These are phyloP conservation scores for Ganoderma sp. DNA, from an alignment of 1,284 basidiomycete species.

Conservation along the genomic window DNA sequence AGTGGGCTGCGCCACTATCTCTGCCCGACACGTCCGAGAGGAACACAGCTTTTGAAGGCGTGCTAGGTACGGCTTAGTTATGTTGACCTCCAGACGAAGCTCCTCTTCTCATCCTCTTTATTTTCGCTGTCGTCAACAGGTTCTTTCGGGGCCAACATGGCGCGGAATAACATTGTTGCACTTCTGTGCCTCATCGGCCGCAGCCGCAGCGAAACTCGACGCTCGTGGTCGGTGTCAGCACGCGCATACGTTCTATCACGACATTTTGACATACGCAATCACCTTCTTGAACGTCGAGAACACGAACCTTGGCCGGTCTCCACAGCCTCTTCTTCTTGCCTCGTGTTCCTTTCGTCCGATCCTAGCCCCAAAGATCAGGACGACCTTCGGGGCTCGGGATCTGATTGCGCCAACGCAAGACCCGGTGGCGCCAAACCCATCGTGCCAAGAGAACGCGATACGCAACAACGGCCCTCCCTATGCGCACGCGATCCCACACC, in stretches of 20 bases:
- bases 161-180: background rate
- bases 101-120: background rate
- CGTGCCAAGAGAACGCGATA: slow-evolving; percentile 5
- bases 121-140: background rate
- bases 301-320: background rate
- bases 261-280: background rate
- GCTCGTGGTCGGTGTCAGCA: background rate
- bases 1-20: slow-evolving; percentile 1
- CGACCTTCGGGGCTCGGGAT: background rate
- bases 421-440: slow-evolving; percentile 5
- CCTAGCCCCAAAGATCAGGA: background rate
- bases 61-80: slow-evolving; percentile 8
- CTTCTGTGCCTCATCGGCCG: background rate
- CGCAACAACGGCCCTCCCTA: background rate
- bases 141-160: background rate
- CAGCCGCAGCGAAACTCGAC: background rate
- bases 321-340: background rate
- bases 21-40: background rate
- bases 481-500: slow-evolving; percentile 1
- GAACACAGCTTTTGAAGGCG: slow-evolving; percentile 1
- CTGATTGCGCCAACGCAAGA: background rate
- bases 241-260: slow-evolving; percentile 1
- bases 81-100: background rate
- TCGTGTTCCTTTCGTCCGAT: background rate
- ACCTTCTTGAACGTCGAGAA: slow-evolving; percentile 1